phyloP scores from a whole-genome alignment of 2,329 filamentous ascomycete genomes.

The Zymoseptoria crescenta region DNA sequence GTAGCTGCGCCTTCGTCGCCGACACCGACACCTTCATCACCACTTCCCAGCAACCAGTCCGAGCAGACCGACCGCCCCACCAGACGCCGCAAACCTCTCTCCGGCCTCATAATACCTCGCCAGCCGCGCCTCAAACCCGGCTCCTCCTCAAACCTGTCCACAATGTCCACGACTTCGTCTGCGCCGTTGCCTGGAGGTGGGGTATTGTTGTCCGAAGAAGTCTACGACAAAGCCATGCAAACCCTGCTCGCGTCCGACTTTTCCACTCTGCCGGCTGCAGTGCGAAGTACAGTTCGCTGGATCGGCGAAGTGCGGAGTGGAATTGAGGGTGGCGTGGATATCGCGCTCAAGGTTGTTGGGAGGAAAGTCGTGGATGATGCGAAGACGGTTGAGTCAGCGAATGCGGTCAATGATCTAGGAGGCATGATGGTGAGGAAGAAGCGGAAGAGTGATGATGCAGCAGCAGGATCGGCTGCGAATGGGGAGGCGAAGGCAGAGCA shows the following conservation, averaged over 20 bases:
- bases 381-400: background rate
- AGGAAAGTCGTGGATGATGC: conserved; percentile 7
- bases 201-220: conserved; percentile 20
- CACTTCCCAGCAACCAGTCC: background rate
- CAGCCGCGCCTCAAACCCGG: conserved; percentile 41
- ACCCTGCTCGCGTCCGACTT: conserved; percentile 68
- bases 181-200: conserved; percentile 7
- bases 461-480: background rate
- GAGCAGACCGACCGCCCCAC: background rate
- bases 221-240: conserved; percentile 45
- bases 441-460: conserved; percentile 30
- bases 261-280: conserved; percentile 54
- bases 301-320: conserved; percentile 51
- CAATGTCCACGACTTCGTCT: conserved; percentile 10
- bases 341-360: conserved; percentile 16
- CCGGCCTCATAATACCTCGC: conserved; percentile 56
- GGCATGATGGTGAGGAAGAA: conserved; percentile 45
- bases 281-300: conserved; percentile 62
- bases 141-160: conserved; percentile 18
- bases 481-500: background rate
- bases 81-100: conserved; percentile 34
- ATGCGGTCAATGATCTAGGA: conserved; percentile 26
- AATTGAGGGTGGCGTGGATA: conserved; percentile 14
- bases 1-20: background rate
- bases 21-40: background rate